Conservation (phyloP, 2,329 filamentous ascomycete genomes). For the Colletotrichum cordylinicola region DNA sequence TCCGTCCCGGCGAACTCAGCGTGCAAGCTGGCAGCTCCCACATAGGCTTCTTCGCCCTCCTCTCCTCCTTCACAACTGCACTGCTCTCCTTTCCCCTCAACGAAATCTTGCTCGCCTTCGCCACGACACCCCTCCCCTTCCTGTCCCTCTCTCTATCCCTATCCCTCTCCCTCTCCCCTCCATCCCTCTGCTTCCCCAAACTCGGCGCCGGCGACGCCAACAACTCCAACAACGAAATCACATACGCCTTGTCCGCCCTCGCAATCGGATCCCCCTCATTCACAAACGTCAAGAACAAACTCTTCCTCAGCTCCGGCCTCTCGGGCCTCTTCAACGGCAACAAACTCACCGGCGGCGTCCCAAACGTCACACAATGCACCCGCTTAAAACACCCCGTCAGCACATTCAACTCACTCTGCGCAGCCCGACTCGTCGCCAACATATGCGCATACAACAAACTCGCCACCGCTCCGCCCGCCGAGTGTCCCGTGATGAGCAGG, state of each 20-base stretch:
- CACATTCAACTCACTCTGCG: constrained; percentile 71
- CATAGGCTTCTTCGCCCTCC: constrained; percentile 31
- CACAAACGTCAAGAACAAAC: constrained; percentile 78
- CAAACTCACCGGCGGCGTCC: constrained; percentile 79
- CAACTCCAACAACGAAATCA: constrained; percentile 74
- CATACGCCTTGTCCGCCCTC: constrained; percentile 77
- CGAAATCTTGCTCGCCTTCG: not conserved
- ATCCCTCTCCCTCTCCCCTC: not conserved
- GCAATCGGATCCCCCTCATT: constrained; percentile 88
- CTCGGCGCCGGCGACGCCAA: constrained; percentile 66
- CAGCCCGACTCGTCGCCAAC: constrained; percentile 57
- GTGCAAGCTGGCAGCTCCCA: constrained; percentile 73
- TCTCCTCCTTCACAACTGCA: constrained; percentile 30
- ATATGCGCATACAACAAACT: constrained; percentile 83
- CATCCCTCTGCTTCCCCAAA: not conserved
- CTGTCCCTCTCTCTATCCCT: constrained; percentile 10
- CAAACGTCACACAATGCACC: constrained; percentile 85
- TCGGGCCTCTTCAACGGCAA: constrained; percentile 69
- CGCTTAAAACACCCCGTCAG: constrained; percentile 77
- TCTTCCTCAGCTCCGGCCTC: constrained; percentile 59
- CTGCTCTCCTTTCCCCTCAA: not conserved
- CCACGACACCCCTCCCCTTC: constrained; percentile 1
- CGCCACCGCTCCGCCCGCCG: constrained; percentile 84
- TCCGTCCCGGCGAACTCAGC: constrained; percentile 72
- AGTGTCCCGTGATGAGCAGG: constrained; percentile 85